Evolutionary conservation across 768 basidiomycete genomes (phyloP), one percentile per base, ranked within the genome.

Genomic region (Nidularia pulvinata): DNA sequence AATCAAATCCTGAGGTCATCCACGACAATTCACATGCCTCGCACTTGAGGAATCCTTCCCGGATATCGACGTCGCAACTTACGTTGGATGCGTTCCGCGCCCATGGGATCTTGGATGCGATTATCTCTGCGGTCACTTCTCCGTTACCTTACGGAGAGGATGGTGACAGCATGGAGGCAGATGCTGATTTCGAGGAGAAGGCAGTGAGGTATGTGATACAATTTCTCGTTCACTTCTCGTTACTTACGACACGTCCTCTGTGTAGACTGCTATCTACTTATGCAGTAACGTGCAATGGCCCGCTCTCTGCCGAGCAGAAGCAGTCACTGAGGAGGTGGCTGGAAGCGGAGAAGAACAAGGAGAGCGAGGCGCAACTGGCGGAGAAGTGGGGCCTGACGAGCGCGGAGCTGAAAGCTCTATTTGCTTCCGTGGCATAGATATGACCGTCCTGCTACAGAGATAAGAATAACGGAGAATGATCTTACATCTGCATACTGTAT

Each of bases 11-110:
- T 16, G 60, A 66, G 47, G 74, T 78, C 0, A 74, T 89, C n/a
- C 82, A 89, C 64, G 74, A 83, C 30, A 91, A 91, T 68, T 91
- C 88, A 6, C 90, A 90, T 62, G 82, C 87, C 0, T 78, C 83
- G 14, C 77, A 86, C 67, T 70, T 85, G 1, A 67, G 76, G 4
- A 72, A 86, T 60, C 86, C 88, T 0, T 67, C 74, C 1, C 78
- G 80, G 2, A 73, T 75, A 33, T 66, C 73, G 4, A 92, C 90
- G 0, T 81, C 80, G 0, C 53, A 64, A 4, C 61, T 71, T 11
- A 72, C 85, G 1, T 64, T 83, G 14, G 60, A 68, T 19, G 90
- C 86, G 0, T 62, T 92, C 36, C 57, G 62, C 33, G 57, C 70
- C 22, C 68, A 80, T 54, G 70, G 68, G 10, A 65, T 91, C 11